Base-by-base conservation (phyloP, 768 basidiomycete species). In the Calocera viscosa region DNA sequence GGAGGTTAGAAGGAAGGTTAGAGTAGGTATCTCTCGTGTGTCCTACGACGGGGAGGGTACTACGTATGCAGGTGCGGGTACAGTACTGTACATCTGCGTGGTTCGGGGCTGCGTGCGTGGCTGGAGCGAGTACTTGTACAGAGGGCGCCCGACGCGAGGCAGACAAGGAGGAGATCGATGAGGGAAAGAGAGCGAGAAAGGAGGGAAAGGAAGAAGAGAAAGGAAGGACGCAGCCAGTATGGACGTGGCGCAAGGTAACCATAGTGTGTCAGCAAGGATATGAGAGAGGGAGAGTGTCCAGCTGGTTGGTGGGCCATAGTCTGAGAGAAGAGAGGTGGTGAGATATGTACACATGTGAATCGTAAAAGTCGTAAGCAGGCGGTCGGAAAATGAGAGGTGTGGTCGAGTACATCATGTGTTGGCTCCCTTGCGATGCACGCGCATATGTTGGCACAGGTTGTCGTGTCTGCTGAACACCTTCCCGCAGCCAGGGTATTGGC, bases 391-490 rank as follows among this genome's bases (percentile, higher is more conserved):
- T 16, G 30, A 32, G 26, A 24, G 41, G 32, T 35, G 16, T 32
- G 19, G 30, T 64, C 64, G 34, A 32, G 32, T 14, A 65, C 53
- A n/a, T 49, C 53, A 64, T 47, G 49, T 19, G 53, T 2, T 35
- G 26, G 26, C 19, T 16, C 64, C 28, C 60, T 64, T 28, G 38
- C 65, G n/a, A 76, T 90, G 88, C 19, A 89, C 86, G 71, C 86
- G 85, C 74, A 87, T 77, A 71, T 91, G 89, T 75, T 91, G 89
- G 60, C 87, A 80, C 35, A 91, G 82, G 74, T 91, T 91, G 73
- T 91, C 89, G 70, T 87, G 86, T 68, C 89, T 81, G 68, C 88
- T 89, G 74, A 91, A 91, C 70, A 79, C 80, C 73, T 89, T 89
- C 73, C 82, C 83, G 76, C 89, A 91, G 33, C 78, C 73, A 2